Percentiles rank a stretch among this genome's conserved stretches.
phyloP scores from a whole-genome alignment of 768 basidiomycete genomes.

The Strobilomyces confusus region DNA sequence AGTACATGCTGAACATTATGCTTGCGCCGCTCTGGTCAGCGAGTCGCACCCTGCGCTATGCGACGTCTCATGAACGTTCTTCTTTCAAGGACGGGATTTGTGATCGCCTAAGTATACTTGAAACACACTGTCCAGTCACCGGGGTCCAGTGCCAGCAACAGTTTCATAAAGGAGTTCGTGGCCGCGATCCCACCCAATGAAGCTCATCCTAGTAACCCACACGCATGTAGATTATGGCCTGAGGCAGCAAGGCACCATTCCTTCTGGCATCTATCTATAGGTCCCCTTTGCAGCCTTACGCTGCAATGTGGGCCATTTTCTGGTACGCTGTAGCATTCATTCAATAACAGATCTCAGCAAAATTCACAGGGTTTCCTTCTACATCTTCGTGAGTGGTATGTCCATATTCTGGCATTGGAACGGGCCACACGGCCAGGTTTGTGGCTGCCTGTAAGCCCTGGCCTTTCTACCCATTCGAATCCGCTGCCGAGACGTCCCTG shows the following conservation, averaged over 20 bases:
- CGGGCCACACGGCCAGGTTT: conserved; percentile 49
- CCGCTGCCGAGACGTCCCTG: background rate
- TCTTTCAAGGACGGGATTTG: too few relatives aligned
- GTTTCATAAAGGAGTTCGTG: too few relatives aligned
- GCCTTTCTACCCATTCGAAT: background rate
- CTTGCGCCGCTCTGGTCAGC: too few relatives aligned
- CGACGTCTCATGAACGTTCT: too few relatives aligned
- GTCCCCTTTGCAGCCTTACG: conserved; percentile 59
- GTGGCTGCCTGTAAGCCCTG: conserved; percentile 36
- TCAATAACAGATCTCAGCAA: background rate
- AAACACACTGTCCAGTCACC: too few relatives aligned
- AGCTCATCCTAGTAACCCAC: conserved; percentile 34
- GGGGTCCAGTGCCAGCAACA: too few relatives aligned
- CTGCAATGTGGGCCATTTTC: conserved; percentile 66
- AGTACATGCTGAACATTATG: too few relatives aligned
- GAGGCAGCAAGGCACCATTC: conserved; percentile 44
- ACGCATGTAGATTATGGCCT: conserved; percentile 11
- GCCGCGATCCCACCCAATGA: background rate
- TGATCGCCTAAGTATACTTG: too few relatives aligned
- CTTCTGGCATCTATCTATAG: conserved; percentile 71
- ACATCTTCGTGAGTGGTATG: conserved; percentile 56
- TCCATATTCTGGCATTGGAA: conserved; percentile 63
- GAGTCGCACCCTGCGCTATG: too few relatives aligned
- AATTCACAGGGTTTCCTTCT: conserved; percentile 33
- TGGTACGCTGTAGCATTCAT: conserved; percentile 45